Evolutionary conservation across 768 basidiomycete species (phyloP), one percentile per base, ranked within the genome.

Genomic region (Tylopilus plumbeoviolaceoides): DNA sequence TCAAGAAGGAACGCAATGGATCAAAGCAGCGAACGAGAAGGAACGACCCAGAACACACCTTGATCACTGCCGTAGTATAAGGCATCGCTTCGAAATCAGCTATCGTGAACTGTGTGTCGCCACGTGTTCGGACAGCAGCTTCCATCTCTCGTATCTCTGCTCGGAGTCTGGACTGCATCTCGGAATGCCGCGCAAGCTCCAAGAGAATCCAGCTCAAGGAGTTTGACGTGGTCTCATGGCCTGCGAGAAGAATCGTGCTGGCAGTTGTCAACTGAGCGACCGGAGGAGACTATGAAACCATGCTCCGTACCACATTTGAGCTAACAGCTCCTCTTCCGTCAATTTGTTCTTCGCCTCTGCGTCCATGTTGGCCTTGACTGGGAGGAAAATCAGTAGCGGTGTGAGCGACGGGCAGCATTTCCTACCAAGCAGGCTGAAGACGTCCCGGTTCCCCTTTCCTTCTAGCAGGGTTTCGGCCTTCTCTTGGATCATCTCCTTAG

Each of bases 181-280:
- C 72, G 0, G 78, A 82, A 55, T 82, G 69, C 38, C 72, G 76
- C 4, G 84, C 78, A 5, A 92, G 74, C 58, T 84, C 82, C 50
- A 84, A 72, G 8, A 90, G 67, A 7, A 79, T 74, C 84, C 85
- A 90, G 50, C 75, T 74, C 28, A 85, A 48, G 2, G 78, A 73
- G 35, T 75, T 80, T 4, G 85, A 77, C 46, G 79, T 82, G 4
- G 84, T 86, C 63, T 85, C 85, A 62, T 87, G 79, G 1, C 76
- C 77, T 38, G 77, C 48, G 20, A 50, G 25, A 21, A 50, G 14
- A 15, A 43, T 18, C 5, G 48, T 27, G 21, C 49, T 43, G 49
- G 41, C 17, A 14, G 18, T 14, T n/a, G 42, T 50, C 9, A 36
- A 17, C 1, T 5, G n/a, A 43, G 33, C 17, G 20, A 18, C 3